Evolutionary conservation across 192 early-diverging fungal genomes (phyloP).

Genomic region (Backusella morwellensis): DNA sequence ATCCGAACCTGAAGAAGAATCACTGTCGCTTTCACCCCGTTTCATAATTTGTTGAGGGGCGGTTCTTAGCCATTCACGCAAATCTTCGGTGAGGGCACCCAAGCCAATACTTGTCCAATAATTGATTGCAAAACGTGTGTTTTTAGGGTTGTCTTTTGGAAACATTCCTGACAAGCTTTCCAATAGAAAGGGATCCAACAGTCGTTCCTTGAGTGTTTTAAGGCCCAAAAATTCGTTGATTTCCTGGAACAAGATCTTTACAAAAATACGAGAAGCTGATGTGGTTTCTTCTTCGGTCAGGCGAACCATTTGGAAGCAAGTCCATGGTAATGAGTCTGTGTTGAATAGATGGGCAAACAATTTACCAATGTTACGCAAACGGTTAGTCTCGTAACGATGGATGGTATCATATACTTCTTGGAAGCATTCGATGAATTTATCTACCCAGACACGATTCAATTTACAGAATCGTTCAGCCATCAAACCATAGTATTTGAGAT

Average conservation of each 20-base stretch:
- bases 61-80: slow-evolving; percentile 69
- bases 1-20: slow-evolving; percentile 35
- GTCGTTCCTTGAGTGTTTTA: slow-evolving; percentile 65
- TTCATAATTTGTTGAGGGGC: slow-evolving; percentile 68
- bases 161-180: slow-evolving; percentile 87
- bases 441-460: slow-evolving; percentile 74
- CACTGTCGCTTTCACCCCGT: slow-evolving; percentile 37
- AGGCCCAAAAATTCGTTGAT: slow-evolving; percentile 82
- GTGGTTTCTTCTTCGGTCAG: slow-evolving; percentile 97
- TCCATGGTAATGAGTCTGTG: slow-evolving; percentile 83
- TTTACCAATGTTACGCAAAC: slow-evolving; percentile 89
- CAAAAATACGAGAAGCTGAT: slow-evolving; percentile 93
- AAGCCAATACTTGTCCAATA: slow-evolving; percentile 95
- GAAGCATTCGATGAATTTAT: slow-evolving; percentile 77
- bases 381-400: slow-evolving; percentile 91
- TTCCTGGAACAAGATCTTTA: slow-evolving; percentile 94
- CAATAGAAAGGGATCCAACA: slow-evolving; percentile 66
- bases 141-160: slow-evolving; percentile 82
- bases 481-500: slow-evolving; percentile 90
- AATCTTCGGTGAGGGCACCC: slow-evolving; percentile 88
- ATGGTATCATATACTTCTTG: slow-evolving; percentile 86
- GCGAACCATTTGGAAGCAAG: slow-evolving; percentile 71
- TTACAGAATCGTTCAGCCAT: slow-evolving; percentile 93
- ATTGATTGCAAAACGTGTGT: slow-evolving; percentile 96
- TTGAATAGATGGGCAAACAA: slow-evolving; percentile 87